Base-by-base conservation (phyloP, 176 grass and related monocot species). In the Phoenix dactylifera region DNA sequence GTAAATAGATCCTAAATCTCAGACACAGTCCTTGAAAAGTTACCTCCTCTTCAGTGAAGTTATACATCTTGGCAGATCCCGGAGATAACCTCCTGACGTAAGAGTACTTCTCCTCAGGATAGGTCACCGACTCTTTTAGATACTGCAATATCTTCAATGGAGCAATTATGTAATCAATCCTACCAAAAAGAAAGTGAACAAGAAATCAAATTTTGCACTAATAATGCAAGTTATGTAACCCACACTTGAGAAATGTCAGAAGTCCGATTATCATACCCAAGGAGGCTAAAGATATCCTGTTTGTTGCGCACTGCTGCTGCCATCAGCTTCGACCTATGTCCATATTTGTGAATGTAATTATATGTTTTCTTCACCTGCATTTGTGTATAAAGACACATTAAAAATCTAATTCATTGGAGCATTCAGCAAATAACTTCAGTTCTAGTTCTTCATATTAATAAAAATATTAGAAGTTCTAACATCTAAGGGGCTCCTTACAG, bases 151-250 rank as follows among this genome's bases (percentile, higher is more conserved):
- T 75, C 63, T 97, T 97, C 66, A 97, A 59, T 58, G 87, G 84
- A 58, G 84, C 81, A 57, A 97, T 88, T 69, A 97, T 91, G 70
- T 97, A 97, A 80, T 97, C 87, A 62, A 88, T 85, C 70, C 93
- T 97, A 68, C 62, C 72, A 55, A 39, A 26, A 16, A 75, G 44
- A 69, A 71, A 48, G 7, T 14, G 0, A 0, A 3, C 35, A 44
- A 14, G 35, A 9, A 6, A 44, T 44, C 35, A 44, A 44, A 12
- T 9, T 44, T 44, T 3, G 35, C 35, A 12, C 2, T 0, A 44
- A 44, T 9, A 44, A 44, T 44, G 35, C 35, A 1, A 44, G 35
- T 44, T 14, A 14, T 44, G 35, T 1, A 44, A 9, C 10, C 35
- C 76, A 6, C 62, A 54, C 76, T 49, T 51, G 3, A 61, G 5